Conservation (phyloP, 2,329 filamentous ascomycete genomes). For the Xylariaceae sp. region DNA sequence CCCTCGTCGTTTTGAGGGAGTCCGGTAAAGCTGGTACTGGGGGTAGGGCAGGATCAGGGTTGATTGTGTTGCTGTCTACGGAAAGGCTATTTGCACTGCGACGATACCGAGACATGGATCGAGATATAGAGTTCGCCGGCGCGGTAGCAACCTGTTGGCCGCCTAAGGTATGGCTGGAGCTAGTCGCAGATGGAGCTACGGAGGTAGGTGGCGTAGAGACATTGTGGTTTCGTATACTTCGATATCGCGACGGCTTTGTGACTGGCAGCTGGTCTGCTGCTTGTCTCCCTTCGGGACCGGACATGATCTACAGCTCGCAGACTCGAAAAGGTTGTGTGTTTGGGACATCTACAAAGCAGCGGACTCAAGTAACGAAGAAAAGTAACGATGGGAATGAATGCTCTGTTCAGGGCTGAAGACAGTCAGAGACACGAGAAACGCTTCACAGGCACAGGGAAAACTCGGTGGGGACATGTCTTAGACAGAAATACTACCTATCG, state of each 20-base stretch:
- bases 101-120: slow-evolving; percentile 35
- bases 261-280: slow-evolving; percentile 11
- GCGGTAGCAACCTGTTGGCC: slow-evolving; percentile 15
- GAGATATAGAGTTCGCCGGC: slow-evolving; percentile 27
- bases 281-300: slow-evolving; percentile 8
- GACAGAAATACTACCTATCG: too few relatives aligned
- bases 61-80: slow-evolving; percentile 24
- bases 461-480: too few relatives aligned
- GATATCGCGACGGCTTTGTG: slow-evolving; percentile 32
- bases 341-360: too few relatives aligned
- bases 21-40: slow-evolving; percentile 30
- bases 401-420: too few relatives aligned
- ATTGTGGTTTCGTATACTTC: slow-evolving; percentile 31
- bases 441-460: too few relatives aligned
- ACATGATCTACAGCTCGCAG: slow-evolving; percentile 5
- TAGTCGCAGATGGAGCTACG: slow-evolving; percentile 15
- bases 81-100: slow-evolving; percentile 26
- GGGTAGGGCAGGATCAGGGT: slow-evolving; percentile 25
- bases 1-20: slow-evolving; percentile 16
- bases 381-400: too few relatives aligned
- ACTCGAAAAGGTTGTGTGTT: too few relatives aligned
- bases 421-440: too few relatives aligned
- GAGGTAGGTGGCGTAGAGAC: slow-evolving; percentile 24
- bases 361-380: too few relatives aligned
- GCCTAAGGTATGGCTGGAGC: slow-evolving; percentile 11